Base-by-base conservation (phyloP, 257 asterid species). In the Ocimum tenuiflorum region DNA sequence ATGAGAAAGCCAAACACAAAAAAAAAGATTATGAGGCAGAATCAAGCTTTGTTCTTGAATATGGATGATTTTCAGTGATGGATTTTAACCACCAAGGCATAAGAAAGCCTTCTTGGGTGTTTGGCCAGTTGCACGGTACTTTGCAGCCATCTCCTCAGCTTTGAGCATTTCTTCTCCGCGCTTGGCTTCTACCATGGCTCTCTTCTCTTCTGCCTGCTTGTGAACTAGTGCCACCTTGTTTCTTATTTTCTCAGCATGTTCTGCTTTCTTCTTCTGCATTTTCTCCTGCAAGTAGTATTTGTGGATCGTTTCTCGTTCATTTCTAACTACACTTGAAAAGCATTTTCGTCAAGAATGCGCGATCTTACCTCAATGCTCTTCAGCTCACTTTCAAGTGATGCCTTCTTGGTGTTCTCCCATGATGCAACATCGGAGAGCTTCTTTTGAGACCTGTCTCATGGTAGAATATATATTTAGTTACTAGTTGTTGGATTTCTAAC, bases 361-460 rank as follows among this genome's bases (percentile, higher is more conserved):
- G 69, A n/a, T n/a, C n/a, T 71, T 75, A 89, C 97, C 97, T 88
- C 96, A 6, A 82, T 70, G 71, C 76, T 88, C 82, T 75, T 83
- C 48, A 88, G 78, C 47, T 86, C 42, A 72, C 86, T 82, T 73
- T 88, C 96, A 46, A 84, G 68, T 47, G 85, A 55, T 36, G 96
- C 97, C 75, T 71, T 86, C 82, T 84, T 79, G 74, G 73, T 81
- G 82, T 86, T 91, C 36, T 91, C 96, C 97, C 96, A 91, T 20
- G 96, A 66, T n/a, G 75, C 8, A 45, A 91, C 86, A 2, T 86
- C 91, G 2, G 91, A 69, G 6, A 88, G 62, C 81, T 84, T 82
- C 84, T 86, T 91, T 20, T 88, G 86, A 1, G 96, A 89, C 80
- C 97, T 91, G 72, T 68, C 15, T 52, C 73, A 75, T 46, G 60